Evolutionary conservation across 108 stramenopile genomes (phyloP).

Genomic region (Nitzschia putrida): DNA sequence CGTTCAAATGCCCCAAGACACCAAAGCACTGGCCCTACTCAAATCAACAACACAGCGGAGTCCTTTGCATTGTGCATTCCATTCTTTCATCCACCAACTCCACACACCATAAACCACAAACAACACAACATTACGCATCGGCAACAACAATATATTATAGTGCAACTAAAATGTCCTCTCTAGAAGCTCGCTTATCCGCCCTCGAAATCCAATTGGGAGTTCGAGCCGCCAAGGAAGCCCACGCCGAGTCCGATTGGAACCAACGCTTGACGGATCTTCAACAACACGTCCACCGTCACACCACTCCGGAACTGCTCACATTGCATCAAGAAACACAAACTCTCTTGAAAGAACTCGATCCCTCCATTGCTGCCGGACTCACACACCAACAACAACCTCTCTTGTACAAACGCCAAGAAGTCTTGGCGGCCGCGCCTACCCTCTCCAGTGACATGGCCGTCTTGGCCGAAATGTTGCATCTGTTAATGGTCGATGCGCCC

Average conservation of each 20-base stretch:
- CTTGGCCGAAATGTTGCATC: constrained; percentile 56
- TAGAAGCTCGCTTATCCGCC: constrained; percentile 30
- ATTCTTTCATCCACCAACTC: no score
- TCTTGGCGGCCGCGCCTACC: constrained; percentile 57
- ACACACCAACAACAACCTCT: constrained; percentile 63
- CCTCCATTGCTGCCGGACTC: constrained; percentile 32
- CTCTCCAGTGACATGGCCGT: constrained; percentile 56
- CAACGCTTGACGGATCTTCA: constrained; percentile 12
- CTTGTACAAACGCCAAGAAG: constrained; percentile 63
- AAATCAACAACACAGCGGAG: no score
- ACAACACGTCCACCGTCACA: background rate
- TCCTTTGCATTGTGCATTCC: no score
- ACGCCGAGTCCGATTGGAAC: background rate
- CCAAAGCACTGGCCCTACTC: no score
- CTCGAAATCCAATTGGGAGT: constrained; percentile 36
- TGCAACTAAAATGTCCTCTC: background rate
- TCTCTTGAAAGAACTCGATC: constrained; percentile 48
- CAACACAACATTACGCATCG: no score
- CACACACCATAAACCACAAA: no score
- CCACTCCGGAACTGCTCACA: constrained; percentile 9
- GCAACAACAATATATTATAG: no score
- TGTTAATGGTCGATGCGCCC: constrained; percentile 19
- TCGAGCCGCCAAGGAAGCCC: background rate
- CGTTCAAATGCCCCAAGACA: no score
- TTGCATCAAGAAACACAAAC: constrained; percentile 23